Evolutionary conservation across 495 filamentous ascomycete species (phyloP), one percentile per base, ranked within the genome.

Genomic region (Tuber indicum): DNA sequence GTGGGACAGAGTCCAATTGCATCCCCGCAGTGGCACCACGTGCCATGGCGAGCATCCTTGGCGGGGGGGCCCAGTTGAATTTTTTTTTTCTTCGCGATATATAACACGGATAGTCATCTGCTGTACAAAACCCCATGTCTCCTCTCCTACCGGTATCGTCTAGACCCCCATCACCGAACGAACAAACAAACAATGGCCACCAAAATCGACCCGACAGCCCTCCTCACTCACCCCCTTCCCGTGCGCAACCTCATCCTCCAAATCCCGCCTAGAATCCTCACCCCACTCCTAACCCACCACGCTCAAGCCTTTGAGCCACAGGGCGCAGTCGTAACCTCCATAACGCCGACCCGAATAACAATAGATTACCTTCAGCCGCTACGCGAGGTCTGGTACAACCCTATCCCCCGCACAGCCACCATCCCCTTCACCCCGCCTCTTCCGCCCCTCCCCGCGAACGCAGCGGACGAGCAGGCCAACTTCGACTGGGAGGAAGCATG

Each of bases 281-380:
- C 19, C 36, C 45, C 74, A 3, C 62, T 83, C 66, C 82, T 83
- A 32, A 77, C 73, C 16, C 77, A 76, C 32, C 77, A 76, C 26
- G 77, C 74, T 16, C 62, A 75, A 26, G 82, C 82, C 23, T 78
- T 74, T 70, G 76, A 81, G 26, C 82, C 82, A 0, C 72, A 80
- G 19, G 76, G 79, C 14, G 47, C 74, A 39, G 62, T 71, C 19
- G 71, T 83, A n/a, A 78, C 74, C 23, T 70, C 42, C 44, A 70
- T 81, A 69, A 78, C 81, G 19, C 42, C 76, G 1, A n/a, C 72
- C 16, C 58, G 21, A 21, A 70, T 83, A 78, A 79, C 76, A 23
- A 26, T 83, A 70, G 73, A 70, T 45, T 83, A 83, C 74, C 71
- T 75, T 21, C 82, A 83, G 62, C 82, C 82, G 32, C 73, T 83